Evolutionary conservation across 345 rosid genomes (phyloP), one percentile per base, ranked within the genome.

Genomic region (Durio zibethinus): DNA sequence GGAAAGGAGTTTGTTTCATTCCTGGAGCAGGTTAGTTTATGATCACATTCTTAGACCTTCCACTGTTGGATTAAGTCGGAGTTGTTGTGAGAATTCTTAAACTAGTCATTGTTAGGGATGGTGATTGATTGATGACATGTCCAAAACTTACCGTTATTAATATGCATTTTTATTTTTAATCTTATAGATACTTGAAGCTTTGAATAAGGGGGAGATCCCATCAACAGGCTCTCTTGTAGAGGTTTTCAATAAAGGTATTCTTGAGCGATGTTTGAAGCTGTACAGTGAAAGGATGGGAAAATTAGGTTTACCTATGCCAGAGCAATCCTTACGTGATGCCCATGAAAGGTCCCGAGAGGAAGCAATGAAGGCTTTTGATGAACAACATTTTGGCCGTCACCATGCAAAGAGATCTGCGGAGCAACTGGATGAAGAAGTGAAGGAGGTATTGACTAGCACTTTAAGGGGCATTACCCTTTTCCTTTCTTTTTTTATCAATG

Each of bases 171-270:
- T 65, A 14, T 10, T 69, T 68, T 82, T 70, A 50, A 59, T 74
- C 77, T 83, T 86, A 76, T 90, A 97, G 99, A 97, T 97, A 78
- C 90, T 97, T 57, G 97, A 94, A 80, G 99, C 99, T 42, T 83
- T 97, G 83, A 97, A 97, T 82, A 97, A 97, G 84, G 99, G 99
- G 73, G 98, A 97, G 86, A 97, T 97, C 81, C 99, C 99, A 82
- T 89, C 99, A 61, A 97, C 99, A 38, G 99, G 99, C 76, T 97
- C 98, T 75, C 89, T 97, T 36, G 99, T 97, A 81, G 98, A 97
- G 91, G 87, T 94, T 81, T 97, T 97, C 84, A 97, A 97, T 75
- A 97, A 92, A 85, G 97, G 83, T 77, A 97, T 97, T 74, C 89
- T 97, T 68, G 96, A 94, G 65, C 87, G 92, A 18, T 94, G 99